Percentiles rank a stretch among this genome's conserved stretches.
phyloP scores from a whole-genome alignment of 2,329 filamentous ascomycete species.

The Corynespora cassiicola region DNA sequence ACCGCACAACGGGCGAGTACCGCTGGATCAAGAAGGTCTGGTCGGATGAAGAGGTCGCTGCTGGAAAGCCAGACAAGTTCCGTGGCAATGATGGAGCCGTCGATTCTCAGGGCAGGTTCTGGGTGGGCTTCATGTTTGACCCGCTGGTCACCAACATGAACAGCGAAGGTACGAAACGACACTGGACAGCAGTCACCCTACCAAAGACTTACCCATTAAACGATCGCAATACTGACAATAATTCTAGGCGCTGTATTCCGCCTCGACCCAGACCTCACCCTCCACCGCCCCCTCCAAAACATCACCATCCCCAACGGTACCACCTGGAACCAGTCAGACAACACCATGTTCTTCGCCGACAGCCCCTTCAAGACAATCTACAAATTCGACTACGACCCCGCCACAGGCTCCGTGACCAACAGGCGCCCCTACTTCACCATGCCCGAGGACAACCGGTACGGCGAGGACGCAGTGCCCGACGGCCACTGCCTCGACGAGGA shows the following conservation, averaged over 20 bases:
- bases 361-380: constrained; percentile 74
- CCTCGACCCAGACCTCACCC: constrained; percentile 67
- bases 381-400: constrained; percentile 74
- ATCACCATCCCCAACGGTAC: constrained; percentile 86
- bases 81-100: constrained; percentile 82
- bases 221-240: constrained; percentile 1
- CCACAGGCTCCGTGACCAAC: constrained; percentile 70
- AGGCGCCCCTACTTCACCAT: constrained; percentile 77
- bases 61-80: constrained; percentile 58
- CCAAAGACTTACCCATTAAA: not conserved
- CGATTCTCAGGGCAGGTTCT: constrained; percentile 81
- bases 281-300: constrained; percentile 65
- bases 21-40: constrained; percentile 65
- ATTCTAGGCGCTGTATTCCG: constrained; percentile 70
- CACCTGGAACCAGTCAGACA: constrained; percentile 76
- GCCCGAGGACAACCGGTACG: constrained; percentile 57
- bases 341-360: constrained; percentile 84
- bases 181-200: too few species aligned
- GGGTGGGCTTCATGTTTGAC: constrained; percentile 88
- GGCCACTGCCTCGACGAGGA: constrained; percentile 84
- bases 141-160: constrained; percentile 65
- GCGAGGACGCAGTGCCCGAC: constrained; percentile 69
- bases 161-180: constrained; percentile 46
- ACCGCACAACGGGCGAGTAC: constrained; percentile 65
- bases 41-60: constrained; percentile 54